Base-by-base conservation (phyloP, 202 grass and related monocot species). In the Setaria viridis region DNA sequence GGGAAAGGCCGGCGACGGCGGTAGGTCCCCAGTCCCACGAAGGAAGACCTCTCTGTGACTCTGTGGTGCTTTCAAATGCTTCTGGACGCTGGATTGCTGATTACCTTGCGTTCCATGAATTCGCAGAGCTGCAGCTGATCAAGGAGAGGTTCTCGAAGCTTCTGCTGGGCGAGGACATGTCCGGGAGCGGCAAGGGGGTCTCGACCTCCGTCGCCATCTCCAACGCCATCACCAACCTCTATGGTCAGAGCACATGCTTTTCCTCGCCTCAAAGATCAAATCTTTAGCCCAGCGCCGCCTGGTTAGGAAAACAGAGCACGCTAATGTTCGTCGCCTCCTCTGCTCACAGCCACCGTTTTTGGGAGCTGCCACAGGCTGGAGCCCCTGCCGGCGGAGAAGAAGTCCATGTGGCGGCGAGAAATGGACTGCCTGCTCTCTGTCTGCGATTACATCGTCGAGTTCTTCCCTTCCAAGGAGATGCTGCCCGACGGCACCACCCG, bases 161-260 rank as follows among this genome's bases (percentile, higher is more conserved):
- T 76, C 78, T 98, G 21, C 76, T 95, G 5, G 93, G 95, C 10
- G 95, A 98, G 78, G 95, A 98, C 87, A 98, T 98, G 95, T 98
- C 93, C 58, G 95, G 95, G 37, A 80, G 87, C 53, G 91, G 95
- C 37, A 95, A 95, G 78, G 95, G 95, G 0, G 95, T 98, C 65
- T 95, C 86, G 25, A 88, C 87, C 65, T 88, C 95, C 42, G 89
- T 95, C 15, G 91, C 93, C 80, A 92, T 98, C 70, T 93, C 95
- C 70, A 98, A 98, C 67, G 93, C 95, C 77, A 98, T 98, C 19
- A 98, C 95, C 76, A 98, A 98, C 72, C 93, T 98, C 78, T 98
- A 95, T 37, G 95, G 95, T 98, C 29, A 37, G 57, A 60, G 17
- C 57, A 25, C 71, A 7, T 15, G 10, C 48, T 6, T 14, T 3